These are phyloP conservation scores for Aspergillus sparsus DNA, from an alignment of 495 filamentous ascomycete species.

Conservation along the genomic window DNA sequence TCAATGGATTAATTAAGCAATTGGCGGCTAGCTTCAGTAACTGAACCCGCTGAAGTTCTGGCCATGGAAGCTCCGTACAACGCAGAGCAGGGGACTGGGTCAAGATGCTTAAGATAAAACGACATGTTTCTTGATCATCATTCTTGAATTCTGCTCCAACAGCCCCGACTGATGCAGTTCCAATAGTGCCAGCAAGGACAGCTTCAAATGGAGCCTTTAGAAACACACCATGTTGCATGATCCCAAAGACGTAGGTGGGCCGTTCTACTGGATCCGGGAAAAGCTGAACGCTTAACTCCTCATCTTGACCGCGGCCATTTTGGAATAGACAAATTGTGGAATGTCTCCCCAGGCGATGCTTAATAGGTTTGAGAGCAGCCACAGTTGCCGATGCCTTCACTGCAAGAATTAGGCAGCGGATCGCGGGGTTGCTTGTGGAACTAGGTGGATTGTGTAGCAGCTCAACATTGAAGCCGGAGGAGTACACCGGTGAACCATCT, in stretches of 20 bases:
- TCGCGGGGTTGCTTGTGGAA: constrained; percentile 8
- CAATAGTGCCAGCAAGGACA: constrained; percentile 25
- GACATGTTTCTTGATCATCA: constrained; percentile 7
- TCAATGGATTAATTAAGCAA: constrained; percentile 72
- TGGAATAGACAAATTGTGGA: constrained; percentile 30
- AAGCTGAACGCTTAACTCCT: constrained; percentile 23
- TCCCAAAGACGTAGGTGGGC: constrained; percentile 28
- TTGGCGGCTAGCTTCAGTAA: constrained; percentile 74
- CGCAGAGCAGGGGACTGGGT: constrained; percentile 31
- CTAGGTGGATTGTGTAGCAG: constrained; percentile 9
- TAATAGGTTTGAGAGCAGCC: constrained; percentile 24
- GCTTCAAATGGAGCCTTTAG: constrained; percentile 24
- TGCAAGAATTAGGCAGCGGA: constrained; percentile 28
- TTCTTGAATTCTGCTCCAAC: constrained; percentile 6
- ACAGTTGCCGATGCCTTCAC: constrained; percentile 30
- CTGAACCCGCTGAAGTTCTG: constrained; percentile 47
- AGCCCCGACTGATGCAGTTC: constrained; percentile 20
- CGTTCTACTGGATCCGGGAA: constrained; percentile 20
- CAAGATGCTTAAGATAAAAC: constrained; percentile 33
- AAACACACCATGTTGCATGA: constrained; percentile 30
- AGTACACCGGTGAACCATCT: constrained; percentile 14
- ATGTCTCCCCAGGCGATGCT: constrained; percentile 26
- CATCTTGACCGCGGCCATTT: constrained; percentile 30
- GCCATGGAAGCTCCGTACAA: constrained; percentile 32
- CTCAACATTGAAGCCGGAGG: constrained; percentile 23